phyloP scores from a whole-genome alignment of 768 basidiomycete species.

The Lepiota subincarnata region DNA sequence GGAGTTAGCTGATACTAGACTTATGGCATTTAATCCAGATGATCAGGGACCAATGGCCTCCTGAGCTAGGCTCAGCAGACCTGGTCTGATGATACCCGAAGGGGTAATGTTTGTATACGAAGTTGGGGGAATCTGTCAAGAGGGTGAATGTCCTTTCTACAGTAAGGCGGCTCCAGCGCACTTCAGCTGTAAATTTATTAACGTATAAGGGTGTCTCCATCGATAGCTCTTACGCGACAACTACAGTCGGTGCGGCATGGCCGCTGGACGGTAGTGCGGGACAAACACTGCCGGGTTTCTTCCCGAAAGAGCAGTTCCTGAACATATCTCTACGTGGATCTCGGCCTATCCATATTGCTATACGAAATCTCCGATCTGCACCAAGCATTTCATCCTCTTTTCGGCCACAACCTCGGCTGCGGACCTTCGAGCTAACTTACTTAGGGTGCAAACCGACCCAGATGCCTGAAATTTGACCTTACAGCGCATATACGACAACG shows the following conservation, averaged over 20 bases:
- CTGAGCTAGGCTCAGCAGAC: background rate
- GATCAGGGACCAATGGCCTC: conserved; percentile 6
- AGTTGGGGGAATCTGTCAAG: background rate
- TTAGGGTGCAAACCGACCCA: conserved; percentile 13
- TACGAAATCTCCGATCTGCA: conserved; percentile 11
- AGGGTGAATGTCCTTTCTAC: background rate
- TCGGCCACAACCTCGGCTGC: conserved; percentile 12
- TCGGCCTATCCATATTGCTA: conserved; percentile 3
- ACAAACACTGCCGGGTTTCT: background rate
- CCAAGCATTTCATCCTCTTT: conserved; percentile 11
- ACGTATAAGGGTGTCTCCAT: background rate
- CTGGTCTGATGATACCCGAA: conserved; percentile 7
- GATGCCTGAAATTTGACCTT: conserved; percentile 15
- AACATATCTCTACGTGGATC: conserved; percentile 9
- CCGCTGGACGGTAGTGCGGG: background rate
- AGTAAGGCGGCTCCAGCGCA: background rate
- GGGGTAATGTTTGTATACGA: conserved; percentile 6
- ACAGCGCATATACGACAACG: conserved; percentile 12
- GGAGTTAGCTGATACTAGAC: background rate
- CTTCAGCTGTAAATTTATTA: background rate
- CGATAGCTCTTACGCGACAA: background rate
- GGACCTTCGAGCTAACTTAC: conserved; percentile 12
- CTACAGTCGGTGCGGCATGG: background rate
- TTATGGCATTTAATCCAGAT: background rate
- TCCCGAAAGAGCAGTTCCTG: conserved; percentile 7